These are phyloP conservation scores for Bruguiera hainesii DNA, from an alignment of 441 rosid species.

Conservation along the genomic window DNA sequence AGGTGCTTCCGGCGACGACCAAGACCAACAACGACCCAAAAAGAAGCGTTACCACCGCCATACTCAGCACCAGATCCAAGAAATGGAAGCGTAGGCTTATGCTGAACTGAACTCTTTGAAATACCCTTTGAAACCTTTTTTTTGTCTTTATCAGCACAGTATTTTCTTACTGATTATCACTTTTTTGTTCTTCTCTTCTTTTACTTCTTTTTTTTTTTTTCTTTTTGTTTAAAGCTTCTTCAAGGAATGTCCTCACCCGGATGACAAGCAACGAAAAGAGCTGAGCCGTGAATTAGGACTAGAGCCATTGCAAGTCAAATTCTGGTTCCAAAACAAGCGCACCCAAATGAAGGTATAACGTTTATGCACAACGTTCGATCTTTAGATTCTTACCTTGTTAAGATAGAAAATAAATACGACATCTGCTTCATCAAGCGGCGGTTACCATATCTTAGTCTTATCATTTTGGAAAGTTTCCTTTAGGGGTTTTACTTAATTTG, in stretches of 20 bases:
- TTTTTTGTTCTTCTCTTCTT: not conserved
- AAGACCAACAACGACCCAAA: constrained; percentile 47
- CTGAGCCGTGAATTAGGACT: constrained; percentile 73
- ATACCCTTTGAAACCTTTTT: not conserved
- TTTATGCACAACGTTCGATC: not conserved
- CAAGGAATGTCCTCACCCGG: constrained; percentile 92
- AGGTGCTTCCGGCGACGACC: constrained; percentile 70
- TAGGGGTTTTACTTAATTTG: not conserved
- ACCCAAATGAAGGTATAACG: constrained; percentile 80
- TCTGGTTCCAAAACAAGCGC: constrained; percentile 97
- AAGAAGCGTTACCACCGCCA: constrained; percentile 73
- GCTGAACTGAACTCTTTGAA: not conserved
- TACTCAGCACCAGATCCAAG: constrained; percentile 84
- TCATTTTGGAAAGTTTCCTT: not conserved
- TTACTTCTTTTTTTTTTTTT: no score
- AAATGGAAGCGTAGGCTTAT: constrained; percentile 61
- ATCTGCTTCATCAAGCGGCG: not conserved
- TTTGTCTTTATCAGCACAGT: not conserved
- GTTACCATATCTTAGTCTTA: constrained; percentile 23
- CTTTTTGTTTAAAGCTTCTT: constrained; percentile 33
- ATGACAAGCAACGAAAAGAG: constrained; percentile 86
- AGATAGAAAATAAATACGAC: not conserved
- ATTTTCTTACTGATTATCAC: not conserved
- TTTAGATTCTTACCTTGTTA: constrained; percentile 1
- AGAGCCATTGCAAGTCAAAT: constrained; percentile 81